Evolutionary conservation across 1,139 yeast genomes (phyloP), one percentile per base, ranked within the genome.

Genomic region (Suhomyces panamericanus): DNA sequence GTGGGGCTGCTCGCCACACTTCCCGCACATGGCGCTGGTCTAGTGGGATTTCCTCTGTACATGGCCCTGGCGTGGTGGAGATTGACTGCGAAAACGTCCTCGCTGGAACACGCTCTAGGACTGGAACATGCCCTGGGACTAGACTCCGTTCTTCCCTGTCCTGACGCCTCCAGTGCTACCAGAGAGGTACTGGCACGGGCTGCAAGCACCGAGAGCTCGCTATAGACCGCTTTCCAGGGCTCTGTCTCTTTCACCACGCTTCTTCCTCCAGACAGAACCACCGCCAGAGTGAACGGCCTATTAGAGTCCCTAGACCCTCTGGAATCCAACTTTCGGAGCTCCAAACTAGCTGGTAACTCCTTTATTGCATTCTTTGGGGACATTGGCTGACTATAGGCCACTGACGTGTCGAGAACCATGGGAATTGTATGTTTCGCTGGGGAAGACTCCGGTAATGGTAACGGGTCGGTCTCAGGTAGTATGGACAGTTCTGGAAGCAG

Each of bases 141-240:
- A 14, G 64, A 61, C 41, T 69, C 75, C 12, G 70, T 36, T 5
- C 60, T 11, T 57, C 52, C 38, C 62, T 6, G 24, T 2, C 4
- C 24, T 7, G 9, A 20, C 24, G 24, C 9, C 5, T 62, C 29
- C 29, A 26, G 29, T 11, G 29, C 29, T 11, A 26, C 13, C 42
- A 34, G 59, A 0, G 82, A 82, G 9, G 76, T 74, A 1, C 82
- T 77, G 6, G 74, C 58, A 41, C 77, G 53, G 3, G 83, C 83
- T 0, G 83, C 83, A 26, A 73, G 69, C 44, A 77, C 61, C 0
- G 83, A 76, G 2, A 73, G 66, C 33, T 73, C 80, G 55, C 75
- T 77, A 49, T 73, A 58, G 0, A 76, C 71, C 2, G 67, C 60
- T 45, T 65, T 69, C 78, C 80, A 75, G 2, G 59, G 34, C 8